Conservation (phyloP, 1,284 basidiomycete genomes). For the Pulveroboletus sp. region DNA sequence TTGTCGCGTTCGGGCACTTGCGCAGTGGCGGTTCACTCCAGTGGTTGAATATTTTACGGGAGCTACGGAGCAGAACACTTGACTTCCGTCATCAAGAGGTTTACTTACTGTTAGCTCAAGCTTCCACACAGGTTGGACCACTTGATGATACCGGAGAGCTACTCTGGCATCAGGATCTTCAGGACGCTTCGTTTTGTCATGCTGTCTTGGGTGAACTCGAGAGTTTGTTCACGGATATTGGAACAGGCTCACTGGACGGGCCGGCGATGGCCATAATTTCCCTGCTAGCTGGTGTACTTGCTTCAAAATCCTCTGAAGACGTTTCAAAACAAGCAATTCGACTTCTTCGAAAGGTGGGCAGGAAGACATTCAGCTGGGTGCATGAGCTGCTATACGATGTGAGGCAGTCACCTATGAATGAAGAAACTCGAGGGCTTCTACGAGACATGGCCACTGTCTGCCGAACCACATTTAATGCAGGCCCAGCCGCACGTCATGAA, state of each 20-base stretch:
- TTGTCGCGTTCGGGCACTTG: slow-evolving; percentile 34
- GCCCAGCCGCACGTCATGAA: fast-evolving
- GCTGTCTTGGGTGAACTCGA: slow-evolving; percentile 38
- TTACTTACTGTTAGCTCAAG: not conserved
- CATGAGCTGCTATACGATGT: not conserved
- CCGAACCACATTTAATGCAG: not conserved
- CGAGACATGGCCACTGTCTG: not conserved
- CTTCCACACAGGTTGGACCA: not conserved
- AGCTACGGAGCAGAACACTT: slow-evolving; percentile 38
- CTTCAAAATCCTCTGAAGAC: slow-evolving; percentile 17
- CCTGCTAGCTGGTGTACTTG: slow-evolving; percentile 38
- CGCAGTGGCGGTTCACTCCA: slow-evolving; percentile 46
- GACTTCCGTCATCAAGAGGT: slow-evolving; percentile 34
- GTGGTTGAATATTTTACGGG: slow-evolving; percentile 49
- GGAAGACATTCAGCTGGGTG: slow-evolving; percentile 40
- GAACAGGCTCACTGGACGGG: slow-evolving; percentile 42
- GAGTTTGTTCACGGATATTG: slow-evolving; percentile 29
- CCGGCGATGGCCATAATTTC: slow-evolving; percentile 38
- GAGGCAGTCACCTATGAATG: not conserved
- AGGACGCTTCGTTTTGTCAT: slow-evolving; percentile 32
- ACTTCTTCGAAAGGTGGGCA: slow-evolving; percentile 36
- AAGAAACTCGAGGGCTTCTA: not conserved
- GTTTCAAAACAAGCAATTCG: slow-evolving; percentile 12
- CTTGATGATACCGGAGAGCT: not conserved
- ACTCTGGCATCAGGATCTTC: slow-evolving; percentile 40